Evolutionary conservation across 495 filamentous ascomycete genomes (phyloP), one percentile per base, ranked within the genome.

Genomic region (Astrothelium subdiscretum): DNA sequence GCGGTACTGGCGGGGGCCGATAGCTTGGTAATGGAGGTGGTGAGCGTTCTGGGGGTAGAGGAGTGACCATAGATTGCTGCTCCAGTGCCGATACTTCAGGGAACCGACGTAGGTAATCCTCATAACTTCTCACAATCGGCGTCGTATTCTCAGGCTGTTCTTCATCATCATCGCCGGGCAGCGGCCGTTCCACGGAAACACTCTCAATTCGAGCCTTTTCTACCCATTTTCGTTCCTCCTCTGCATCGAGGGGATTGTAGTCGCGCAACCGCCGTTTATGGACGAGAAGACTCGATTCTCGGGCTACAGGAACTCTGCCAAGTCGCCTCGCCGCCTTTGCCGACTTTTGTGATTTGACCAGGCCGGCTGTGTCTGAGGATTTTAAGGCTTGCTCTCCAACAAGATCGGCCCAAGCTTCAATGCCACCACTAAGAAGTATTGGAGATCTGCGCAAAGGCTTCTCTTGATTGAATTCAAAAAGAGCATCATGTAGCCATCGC

Each of bases 71-170:
- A 0, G 89, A 92, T 70, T 92, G 84, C 44, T 86, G 84, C 31
- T 72, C 74, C n/a, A 84, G 74, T 31, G 80, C 72, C 8, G 85
- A 77, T n/a, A 85, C 74, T 54, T 89, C 87, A 0, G 91, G 91
- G 73, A 86, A 95, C 27, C 89, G 83, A n/a, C 88, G 83, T 22
- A 91, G 73, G 63, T 96, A 96, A 44, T 92, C 90, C 60, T 92
- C 87, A 59, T 83, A 83, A 32, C 73, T 79, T 51, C 79, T 80
- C 32, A 81, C 76, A 68, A 82, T 80, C 6, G 77, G 79, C 27
- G 73, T 76, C 11, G 69, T 68, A 60, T 71, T 59, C 31, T 67
- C 69, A 29, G 48, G 48, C 24, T 54, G 48, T 8, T 26, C 59
- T 8, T 71, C 68, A 11, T 74, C 73, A 35, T 75, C 72, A 61